A percentile compares a stretch with the other conserved stretches of the same genome.
phyloP scores from a whole-genome alignment of 169 alveolate species.

The Plasmodium ovale region DNA sequence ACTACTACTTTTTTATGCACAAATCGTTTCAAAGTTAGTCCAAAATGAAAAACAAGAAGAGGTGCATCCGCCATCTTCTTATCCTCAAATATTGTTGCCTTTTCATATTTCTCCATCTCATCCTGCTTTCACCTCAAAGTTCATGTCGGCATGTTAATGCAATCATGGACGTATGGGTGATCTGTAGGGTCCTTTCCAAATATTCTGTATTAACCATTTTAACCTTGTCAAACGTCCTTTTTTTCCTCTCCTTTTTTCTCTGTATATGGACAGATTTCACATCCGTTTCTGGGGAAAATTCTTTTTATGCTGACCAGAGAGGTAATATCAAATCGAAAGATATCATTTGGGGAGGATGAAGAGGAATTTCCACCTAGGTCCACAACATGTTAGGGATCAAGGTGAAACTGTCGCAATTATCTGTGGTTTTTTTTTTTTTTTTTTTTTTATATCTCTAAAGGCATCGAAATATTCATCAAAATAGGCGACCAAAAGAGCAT shows the following conservation, averaged over 20 bases:
- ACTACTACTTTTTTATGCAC: conserved; percentile 59
- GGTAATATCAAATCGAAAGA: neutral
- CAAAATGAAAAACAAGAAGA: too few species aligned
- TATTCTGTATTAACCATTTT: neutral
- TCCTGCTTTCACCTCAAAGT: too few species aligned
- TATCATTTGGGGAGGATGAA: neutral
- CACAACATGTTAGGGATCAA: too few species aligned
- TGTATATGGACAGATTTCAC: conserved; percentile 14
- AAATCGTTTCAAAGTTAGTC: conserved; percentile 70
- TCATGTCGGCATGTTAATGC: too few species aligned
- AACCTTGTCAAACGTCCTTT: neutral
- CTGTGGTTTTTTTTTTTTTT: conserved; percentile 10
- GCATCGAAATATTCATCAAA: conserved; percentile 47
- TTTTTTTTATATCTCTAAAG: conserved; percentile 13
- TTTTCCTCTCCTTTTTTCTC: conserved; percentile 1
- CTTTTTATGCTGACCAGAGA: conserved; percentile 35
- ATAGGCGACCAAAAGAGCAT: conserved; percentile 52
- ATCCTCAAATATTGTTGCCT: too few species aligned
- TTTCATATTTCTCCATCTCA: too few species aligned
- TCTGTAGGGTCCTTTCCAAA: too few species aligned
- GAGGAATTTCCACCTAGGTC: neutral
- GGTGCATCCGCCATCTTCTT: too few species aligned
- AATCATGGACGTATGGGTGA: too few species aligned
- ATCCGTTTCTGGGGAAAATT: conserved; percentile 32
- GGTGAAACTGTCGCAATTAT: too few species aligned